phyloP scores from a whole-genome alignment of 2,329 filamentous ascomycete species.

The Venturia oleaginea region DNA sequence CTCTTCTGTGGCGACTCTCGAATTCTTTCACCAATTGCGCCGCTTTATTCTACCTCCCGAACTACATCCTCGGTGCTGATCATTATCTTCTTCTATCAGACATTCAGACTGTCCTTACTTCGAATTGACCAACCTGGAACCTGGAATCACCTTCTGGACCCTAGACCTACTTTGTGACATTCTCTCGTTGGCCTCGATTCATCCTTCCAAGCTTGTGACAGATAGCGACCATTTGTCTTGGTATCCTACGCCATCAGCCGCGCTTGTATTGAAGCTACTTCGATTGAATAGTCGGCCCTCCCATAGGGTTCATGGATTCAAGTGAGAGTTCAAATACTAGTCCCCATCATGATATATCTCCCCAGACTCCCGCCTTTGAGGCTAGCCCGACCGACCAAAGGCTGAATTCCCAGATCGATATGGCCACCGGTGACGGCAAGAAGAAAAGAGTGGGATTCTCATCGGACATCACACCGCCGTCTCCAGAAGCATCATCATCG shows the following conservation, averaged over 20 bases:
- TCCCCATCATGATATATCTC: background rate
- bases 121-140: background rate
- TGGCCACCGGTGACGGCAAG: slow-evolving; percentile 12
- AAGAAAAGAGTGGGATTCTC: slow-evolving; percentile 13
- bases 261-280: background rate
- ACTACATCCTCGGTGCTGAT: background rate
- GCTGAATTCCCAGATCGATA: background rate
- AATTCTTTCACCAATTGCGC: background rate
- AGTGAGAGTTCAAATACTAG: background rate
- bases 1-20: background rate
- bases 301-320: background rate
- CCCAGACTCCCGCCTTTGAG: background rate
- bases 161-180: background rate
- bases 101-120: background rate
- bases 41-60: background rate
- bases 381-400: background rate
- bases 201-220: background rate
- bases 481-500: background rate
- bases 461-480: slow-evolving; percentile 10
- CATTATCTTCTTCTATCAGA: background rate
- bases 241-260: background rate
- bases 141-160: background rate
- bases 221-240: background rate
- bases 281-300: background rate
- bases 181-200: background rate